phyloP scores from a whole-genome alignment of 2,329 filamentous ascomycete genomes.

The Myriosclerotinia scirpicola region DNA sequence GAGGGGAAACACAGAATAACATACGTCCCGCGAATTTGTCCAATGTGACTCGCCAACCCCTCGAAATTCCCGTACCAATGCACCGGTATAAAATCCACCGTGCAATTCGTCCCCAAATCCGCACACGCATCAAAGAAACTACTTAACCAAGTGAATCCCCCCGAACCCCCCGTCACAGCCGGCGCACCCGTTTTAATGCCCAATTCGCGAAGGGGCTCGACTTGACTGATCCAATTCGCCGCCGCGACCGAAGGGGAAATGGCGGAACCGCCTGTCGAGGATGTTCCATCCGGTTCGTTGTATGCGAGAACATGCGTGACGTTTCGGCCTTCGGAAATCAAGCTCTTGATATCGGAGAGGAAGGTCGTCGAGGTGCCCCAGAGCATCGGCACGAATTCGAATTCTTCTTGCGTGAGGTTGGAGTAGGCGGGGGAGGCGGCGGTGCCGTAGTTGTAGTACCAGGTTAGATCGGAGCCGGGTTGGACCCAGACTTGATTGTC shows the following conservation, averaged over 20 bases:
- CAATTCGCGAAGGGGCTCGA: conserved; percentile 64
- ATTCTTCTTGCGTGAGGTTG: conserved; percentile 51
- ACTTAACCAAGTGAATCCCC: conserved; percentile 65
- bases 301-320: conserved; percentile 71
- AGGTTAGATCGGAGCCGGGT: conserved; percentile 61
- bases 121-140: conserved; percentile 66
- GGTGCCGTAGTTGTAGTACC: conserved; percentile 81
- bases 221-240: conserved; percentile 66
- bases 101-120: conserved; percentile 52
- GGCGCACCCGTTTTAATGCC: conserved; percentile 71
- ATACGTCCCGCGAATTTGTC: conserved; percentile 38
- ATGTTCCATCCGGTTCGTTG: conserved; percentile 72
- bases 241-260: conserved; percentile 62
- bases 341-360: conserved; percentile 54
- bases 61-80: conserved; percentile 65
- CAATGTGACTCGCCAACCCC: conserved; percentile 42
- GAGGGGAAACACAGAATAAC: conserved; percentile 11
- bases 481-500: conserved; percentile 68
- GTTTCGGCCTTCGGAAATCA: conserved; percentile 56
- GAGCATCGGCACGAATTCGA: conserved; percentile 80
- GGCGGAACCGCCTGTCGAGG: conserved; percentile 53
- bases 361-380: conserved; percentile 69
- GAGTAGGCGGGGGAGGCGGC: conserved; percentile 55
- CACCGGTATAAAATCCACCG: conserved; percentile 61
- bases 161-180: conserved; percentile 62